These are phyloP conservation scores for Vachellia collinsii DNA, from an alignment of 306 rosid genomes.

Conservation along the genomic window DNA sequence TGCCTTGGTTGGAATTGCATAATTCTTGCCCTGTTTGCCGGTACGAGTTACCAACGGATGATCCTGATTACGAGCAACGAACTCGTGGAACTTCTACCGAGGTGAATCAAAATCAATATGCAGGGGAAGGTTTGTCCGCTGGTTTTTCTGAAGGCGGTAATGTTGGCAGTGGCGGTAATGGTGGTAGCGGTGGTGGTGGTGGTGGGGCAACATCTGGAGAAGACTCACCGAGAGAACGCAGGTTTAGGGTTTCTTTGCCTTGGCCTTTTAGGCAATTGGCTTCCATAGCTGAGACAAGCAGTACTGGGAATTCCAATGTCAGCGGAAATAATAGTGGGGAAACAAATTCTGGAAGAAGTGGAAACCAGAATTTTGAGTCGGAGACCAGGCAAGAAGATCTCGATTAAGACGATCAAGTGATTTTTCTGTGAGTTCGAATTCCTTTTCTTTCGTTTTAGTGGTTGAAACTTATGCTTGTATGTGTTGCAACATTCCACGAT, in stretches of 20 bases:
- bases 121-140: constrained; percentile 24
- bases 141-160: constrained; percentile 37
- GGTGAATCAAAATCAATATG: constrained; percentile 44
- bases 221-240: constrained; percentile 57
- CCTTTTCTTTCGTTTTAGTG: constrained; percentile 17
- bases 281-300: constrained; percentile 66
- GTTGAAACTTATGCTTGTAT: constrained; percentile 24
- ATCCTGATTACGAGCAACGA: constrained; percentile 69
- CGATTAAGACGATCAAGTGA: constrained; percentile 58
- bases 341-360: constrained; percentile 63
- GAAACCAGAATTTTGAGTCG: constrained; percentile 64
- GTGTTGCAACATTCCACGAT: not conserved
- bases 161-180: not conserved
- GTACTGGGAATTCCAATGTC: constrained; percentile 51
- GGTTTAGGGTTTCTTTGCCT: constrained; percentile 67
- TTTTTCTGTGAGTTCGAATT: constrained; percentile 45
- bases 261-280: constrained; percentile 55
- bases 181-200: not conserved
- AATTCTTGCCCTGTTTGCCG: constrained; percentile 88
- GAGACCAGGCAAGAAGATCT: constrained; percentile 96
- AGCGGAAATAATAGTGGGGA: constrained; percentile 53
- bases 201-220: constrained; percentile 41
- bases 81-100: constrained; percentile 34
- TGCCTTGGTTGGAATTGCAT: constrained; percentile 81
- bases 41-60: constrained; percentile 77